Base-by-base conservation (phyloP, 352 stramenopile genomes). In the Elongisporangium anandrum region DNA sequence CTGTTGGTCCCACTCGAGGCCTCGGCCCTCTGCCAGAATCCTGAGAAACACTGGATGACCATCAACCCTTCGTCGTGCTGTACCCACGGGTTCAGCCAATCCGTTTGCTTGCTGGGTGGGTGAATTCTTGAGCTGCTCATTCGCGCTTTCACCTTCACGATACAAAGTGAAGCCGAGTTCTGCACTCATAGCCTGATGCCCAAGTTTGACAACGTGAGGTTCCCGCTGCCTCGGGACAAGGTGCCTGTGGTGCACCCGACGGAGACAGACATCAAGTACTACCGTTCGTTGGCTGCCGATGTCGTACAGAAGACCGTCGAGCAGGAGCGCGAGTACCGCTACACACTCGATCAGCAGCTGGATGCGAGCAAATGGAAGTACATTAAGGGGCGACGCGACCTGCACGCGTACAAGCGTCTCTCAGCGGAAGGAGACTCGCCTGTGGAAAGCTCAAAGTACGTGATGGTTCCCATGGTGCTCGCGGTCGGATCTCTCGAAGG, bases 401-500 rank as follows among this genome's bases (percentile, higher is more conserved):
- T 85, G 45, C 60, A 53, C 20, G 63, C 80, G 29, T 81, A 74
- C 63, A 80, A 83, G 45, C 63, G 69, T 21, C 53, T 52, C 50
- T 17, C 21, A 4, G 17, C 50, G 21, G 24, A 49, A 61, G 5
- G 56, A 56, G 8, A 29, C 22, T 64, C 60, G 61, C 38, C 15
- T 15, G 23, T 55, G 54, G 38, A 49, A 13, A 34, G 47, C 6
- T 52, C 48, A 0, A 57, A 66, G 16, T 50, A 57, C 3, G 69
- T 69, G 6, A 54, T 57, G 22, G 57, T 73, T 3, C 69, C 72
- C 4, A 85, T 79, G 70, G 64, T 83, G 13, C 54, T 85, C 9
- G 77, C 72, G 47, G 56, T 85, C 8, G 79, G 79, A 2, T 70
- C 62, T 1, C 66, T 85, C 24, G 65, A 76, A 7, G 76, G 74